phyloP scores from a whole-genome alignment of 306 rosid genomes.

The Acacia confusa region DNA sequence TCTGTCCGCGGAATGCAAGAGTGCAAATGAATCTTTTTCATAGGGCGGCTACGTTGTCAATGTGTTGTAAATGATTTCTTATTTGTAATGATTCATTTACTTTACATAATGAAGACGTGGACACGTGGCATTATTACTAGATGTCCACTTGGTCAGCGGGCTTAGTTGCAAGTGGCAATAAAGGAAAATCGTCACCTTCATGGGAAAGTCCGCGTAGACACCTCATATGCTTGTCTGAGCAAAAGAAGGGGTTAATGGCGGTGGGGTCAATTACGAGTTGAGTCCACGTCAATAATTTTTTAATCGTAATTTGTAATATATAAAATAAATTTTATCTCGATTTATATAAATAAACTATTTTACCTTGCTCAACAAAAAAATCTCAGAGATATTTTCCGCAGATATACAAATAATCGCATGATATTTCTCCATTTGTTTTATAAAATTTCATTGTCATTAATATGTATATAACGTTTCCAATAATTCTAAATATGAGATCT shows the following conservation, averaged over 20 bases:
- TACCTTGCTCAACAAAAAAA: too few relatives aligned
- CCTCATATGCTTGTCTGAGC: neutral
- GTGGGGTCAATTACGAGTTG: neutral
- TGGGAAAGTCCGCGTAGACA: neutral
- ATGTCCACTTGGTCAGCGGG: neutral
- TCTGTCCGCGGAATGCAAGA: neutral
- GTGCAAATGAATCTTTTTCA: neutral
- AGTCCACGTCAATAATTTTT: too few relatives aligned
- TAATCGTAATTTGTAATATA: too few relatives aligned
- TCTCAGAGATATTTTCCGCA: too few relatives aligned
- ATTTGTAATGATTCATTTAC: neutral
- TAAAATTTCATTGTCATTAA: too few relatives aligned
- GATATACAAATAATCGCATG: too few relatives aligned
- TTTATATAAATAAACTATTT: too few relatives aligned
- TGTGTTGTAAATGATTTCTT: neutral
- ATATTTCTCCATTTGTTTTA: too few relatives aligned
- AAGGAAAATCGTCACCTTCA: too few relatives aligned
- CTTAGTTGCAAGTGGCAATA: neutral
- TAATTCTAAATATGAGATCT: too few relatives aligned
- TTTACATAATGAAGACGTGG: neutral
- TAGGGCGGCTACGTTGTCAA: neutral
- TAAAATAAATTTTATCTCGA: too few relatives aligned
- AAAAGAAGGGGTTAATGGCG: neutral
- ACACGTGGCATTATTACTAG: neutral
- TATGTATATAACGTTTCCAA: too few relatives aligned